These are phyloP conservation scores for Vanrija humicola DNA, from an alignment of 1,284 basidiomycete species.

Conservation along the genomic window DNA sequence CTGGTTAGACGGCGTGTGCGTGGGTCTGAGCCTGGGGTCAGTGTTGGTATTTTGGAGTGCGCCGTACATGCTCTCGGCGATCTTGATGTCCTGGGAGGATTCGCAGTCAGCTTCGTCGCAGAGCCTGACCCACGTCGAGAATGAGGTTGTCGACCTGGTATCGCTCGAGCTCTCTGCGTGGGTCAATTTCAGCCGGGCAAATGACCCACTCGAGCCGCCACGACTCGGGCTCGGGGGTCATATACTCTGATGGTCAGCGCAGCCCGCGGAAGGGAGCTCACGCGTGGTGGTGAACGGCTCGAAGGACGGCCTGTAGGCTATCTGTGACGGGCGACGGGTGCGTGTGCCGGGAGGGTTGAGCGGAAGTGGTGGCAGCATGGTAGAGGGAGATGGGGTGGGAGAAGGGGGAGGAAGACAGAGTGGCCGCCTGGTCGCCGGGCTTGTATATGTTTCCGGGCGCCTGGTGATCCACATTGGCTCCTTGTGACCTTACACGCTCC, in stretches of 20 bases:
- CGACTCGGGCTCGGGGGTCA: slow-evolving; percentile 12
- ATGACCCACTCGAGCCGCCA: slow-evolving; percentile 6
- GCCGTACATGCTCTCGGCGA: slow-evolving; percentile 17
- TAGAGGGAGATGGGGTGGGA: not conserved
- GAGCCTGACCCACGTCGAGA: slow-evolving; percentile 4
- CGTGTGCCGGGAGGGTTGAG: not conserved
- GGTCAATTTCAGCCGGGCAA: not conserved
- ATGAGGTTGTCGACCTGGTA: slow-evolving; percentile 19
- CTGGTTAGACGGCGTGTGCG: slow-evolving; percentile 4
- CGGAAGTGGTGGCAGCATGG: not conserved
- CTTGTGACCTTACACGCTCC: too few species aligned
- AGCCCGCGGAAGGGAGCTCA: not conserved
- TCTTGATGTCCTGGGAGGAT: slow-evolving; percentile 13
- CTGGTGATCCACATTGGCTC: too few species aligned
- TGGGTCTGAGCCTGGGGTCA: slow-evolving; percentile 8
- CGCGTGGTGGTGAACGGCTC: slow-evolving; percentile 17
- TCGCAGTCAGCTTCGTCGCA: not conserved
- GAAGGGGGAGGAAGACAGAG: too few species aligned
- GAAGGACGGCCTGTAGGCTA: slow-evolving; percentile 8
- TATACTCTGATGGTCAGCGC: slow-evolving; percentile 8
- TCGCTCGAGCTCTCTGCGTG: slow-evolving; percentile 11
- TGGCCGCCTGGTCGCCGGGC: not conserved
- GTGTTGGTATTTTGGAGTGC: not conserved
- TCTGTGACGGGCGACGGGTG: slow-evolving; percentile 1
- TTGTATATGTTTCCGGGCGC: too few species aligned